Evolutionary conservation across 106 monocot genomes (phyloP), one percentile per base, ranked within the genome.

Genomic region (Narthecium ossifragum): DNA sequence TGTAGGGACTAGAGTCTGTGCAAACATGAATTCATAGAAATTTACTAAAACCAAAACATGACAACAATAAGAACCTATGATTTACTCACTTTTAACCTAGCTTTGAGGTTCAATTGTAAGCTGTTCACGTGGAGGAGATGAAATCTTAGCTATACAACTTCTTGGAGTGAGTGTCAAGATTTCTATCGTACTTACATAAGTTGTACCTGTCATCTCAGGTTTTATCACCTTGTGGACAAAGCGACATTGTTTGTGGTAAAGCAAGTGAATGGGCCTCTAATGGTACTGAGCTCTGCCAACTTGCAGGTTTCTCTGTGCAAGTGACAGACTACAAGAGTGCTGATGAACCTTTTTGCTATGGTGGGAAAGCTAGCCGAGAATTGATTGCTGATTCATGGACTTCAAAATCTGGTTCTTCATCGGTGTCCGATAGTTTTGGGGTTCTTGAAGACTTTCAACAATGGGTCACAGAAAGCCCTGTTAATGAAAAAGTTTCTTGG

Each of bases 181-280:
- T 1, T 37, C 8, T 38, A 15, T 33, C 8, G 33, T 13, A 11
- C 43, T 17, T 11, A 18, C 43, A 3, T 17, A 6, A 43, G 18
- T 18, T 43, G 43, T 4, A 13, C 18, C 43, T 43, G 6, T 1
- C 4, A 17, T 43, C 0, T 54, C 86, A 98, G 96, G 74, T 79
- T 50, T 67, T 98, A 61, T 84, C 78, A 57, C 96, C 96, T 47
- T 98, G 96, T 67, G 84, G 90, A 65, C 70, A 77, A 60, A 78
- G 69, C n/a, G 81, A 91, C 66, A 65, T 87, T 53, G 53, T 98
- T 21, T 98, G 96, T 82, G 96, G 96, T 56, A 80, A 64, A 77
- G 78, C 74, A 62, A 74, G 71, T 37, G 74, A 87, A 66, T 98
- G 81, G 90, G 84, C 65, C 51, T 84, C 86, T 76, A 98, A 98